These are phyloP conservation scores for Ustilago crameri DNA, from an alignment of 1,284 basidiomycete species.

Conservation along the genomic window DNA sequence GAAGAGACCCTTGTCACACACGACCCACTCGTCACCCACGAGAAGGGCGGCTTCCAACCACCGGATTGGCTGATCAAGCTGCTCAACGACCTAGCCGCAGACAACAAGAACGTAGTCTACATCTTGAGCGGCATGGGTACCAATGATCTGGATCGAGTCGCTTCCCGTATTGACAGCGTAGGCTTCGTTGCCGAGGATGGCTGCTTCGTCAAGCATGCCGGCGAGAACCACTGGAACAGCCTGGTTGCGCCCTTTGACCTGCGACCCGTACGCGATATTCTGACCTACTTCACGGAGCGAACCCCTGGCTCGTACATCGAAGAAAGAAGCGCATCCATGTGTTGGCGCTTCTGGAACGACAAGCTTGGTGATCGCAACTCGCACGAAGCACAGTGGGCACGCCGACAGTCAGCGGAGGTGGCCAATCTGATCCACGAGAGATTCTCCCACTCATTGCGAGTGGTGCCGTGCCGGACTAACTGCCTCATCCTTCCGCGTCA, in stretches of 20 bases:
- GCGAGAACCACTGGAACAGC: slow-evolving; percentile 75
- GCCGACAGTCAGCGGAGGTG: slow-evolving; percentile 85
- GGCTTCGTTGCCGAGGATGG: slow-evolving; percentile 90
- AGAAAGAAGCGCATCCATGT: slow-evolving; percentile 82
- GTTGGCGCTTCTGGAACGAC: slow-evolving; percentile 82
- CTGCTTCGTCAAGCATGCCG: slow-evolving; percentile 78
- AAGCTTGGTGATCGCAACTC: slow-evolving; percentile 70
- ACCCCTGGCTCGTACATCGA: slow-evolving; percentile 86
- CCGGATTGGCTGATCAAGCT: slow-evolving; percentile 74
- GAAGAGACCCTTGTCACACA: slow-evolving; percentile 78
- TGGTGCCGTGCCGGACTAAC: slow-evolving; percentile 56
- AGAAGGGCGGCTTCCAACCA: slow-evolving; percentile 70
- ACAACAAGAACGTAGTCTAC: slow-evolving; percentile 81
- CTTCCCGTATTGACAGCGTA: slow-evolving; percentile 74
- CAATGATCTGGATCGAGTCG: slow-evolving; percentile 74
- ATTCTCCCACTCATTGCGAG: slow-evolving; percentile 64
- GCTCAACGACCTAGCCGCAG: slow-evolving; percentile 75
- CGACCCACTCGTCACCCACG: slow-evolving; percentile 62
- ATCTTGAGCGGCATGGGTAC: slow-evolving; percentile 80
- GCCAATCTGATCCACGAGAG: slow-evolving; percentile 81
- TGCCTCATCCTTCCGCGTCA: slow-evolving; percentile 85
- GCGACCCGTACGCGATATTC: slow-evolving; percentile 80
- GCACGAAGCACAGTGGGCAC: slow-evolving; percentile 79
- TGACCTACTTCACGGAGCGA: slow-evolving; percentile 81
- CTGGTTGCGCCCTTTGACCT: slow-evolving; percentile 82